Evolutionary conservation across 371 early-diverging fungal genomes (phyloP), one percentile per base, ranked within the genome.

Genomic region (Mucor plumbeus): DNA sequence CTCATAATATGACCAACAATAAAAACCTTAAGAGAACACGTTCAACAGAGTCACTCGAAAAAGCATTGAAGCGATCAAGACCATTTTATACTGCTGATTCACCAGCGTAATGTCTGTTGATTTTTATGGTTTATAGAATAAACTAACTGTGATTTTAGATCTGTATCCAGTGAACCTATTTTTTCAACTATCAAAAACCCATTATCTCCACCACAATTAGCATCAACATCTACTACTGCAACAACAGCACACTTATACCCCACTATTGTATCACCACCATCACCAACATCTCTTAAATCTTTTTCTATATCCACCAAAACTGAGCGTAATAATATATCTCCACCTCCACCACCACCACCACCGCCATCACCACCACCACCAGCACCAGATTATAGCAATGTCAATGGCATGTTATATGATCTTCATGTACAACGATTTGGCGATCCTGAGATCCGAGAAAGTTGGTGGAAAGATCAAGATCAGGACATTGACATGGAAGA

Each of bases 381-480:
- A 7, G 58, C 34, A 15, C 41, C 55, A 38, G 43, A 47, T 26
- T 77, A 77, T 40, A 26, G 44, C 35, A 5, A 67, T 11, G 67
- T 77, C 21, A 77, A 77, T 68, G 61, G 40, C 21, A 31, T 69
- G 31, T 44, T 77, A 31, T 58, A 67, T 26, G 8, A 59, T 19
- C 15, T 74, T 10, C 77, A 74, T 63, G 59, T 67, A 1, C 57
- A 58, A 36, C 64, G 77, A n/a, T 60, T 59, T 61, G 77, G 77
- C 0, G 64, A 77, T 60, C 77, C 77, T 17, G 77, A 77, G 61
- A 7, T 3, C 44, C 35, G 71, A 56, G 77, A 74, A 43, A 66
- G 68, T 13, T 69, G 73, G 72, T 69, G 71, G 72, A 66, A 67
- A 59, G 55, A 58, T 13, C 55, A 60, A 21, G 69, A 68, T 61